Base-by-base conservation (phyloP, 192 early-diverging fungal species). In the Backusella macrospora region DNA sequence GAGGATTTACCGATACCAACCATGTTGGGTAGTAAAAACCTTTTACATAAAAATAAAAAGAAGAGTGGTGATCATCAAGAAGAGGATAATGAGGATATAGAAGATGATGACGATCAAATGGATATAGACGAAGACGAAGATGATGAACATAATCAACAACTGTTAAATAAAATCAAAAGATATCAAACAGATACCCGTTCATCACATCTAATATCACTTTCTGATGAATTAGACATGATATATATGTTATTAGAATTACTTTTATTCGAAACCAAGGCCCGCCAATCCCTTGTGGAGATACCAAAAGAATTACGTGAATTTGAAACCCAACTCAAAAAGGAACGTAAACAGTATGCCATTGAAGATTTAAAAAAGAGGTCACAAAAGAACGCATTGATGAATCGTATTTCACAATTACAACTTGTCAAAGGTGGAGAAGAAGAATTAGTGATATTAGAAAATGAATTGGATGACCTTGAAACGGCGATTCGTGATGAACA, bases 191-290 rank as follows among this genome's bases (percentile, higher is more conserved):
- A 23, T 6, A 68, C 67, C n/a, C 71, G 71, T 37, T 40, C 43
- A 1, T 45, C 34, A 39, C 38, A 48, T 9, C 55, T 16, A 39
- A 26, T 71, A 34, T 43, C 70, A 1, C 15, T 64, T n/a, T 14
- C 39, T 0, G 70, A 77, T 10, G 65, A 77, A 62, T 46, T 77
- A 2, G 2, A 18, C 18, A 67, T 77, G 76, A 42, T 77, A 2
- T 21, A 72, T 14, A 67, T 66, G 70, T 8, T 64, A 39, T 55
- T 77, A 6, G 76, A 77, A 10, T 18, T 77, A 10, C 23, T 72
- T 5, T 40, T 77, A 59, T 62, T 38, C 15, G 65, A 71, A 18
- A 23, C 21, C 26, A 48, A 38, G 9, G 29, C 67, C 3, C 70
- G 76, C n/a, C 59, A 66, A 16, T 45, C 62, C 6, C 44, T 77